Conservation (phyloP, 805 yeast species). For the Starmerella sp. region DNA sequence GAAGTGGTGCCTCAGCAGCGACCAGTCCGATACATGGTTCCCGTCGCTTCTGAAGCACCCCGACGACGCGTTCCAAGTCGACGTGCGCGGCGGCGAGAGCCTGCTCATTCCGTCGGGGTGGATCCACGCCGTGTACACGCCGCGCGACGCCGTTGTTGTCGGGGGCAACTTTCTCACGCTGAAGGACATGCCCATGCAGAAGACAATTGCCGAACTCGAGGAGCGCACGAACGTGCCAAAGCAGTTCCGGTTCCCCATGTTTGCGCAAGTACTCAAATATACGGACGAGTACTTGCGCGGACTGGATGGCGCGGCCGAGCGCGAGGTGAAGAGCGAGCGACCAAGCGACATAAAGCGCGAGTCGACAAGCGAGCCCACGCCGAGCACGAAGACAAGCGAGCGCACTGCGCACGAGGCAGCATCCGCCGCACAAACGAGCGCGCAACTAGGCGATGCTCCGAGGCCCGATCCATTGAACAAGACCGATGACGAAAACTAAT, state of each 20-base stretch:
- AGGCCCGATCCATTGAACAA: no score
- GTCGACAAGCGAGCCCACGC: no score
- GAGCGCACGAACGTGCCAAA: slow-evolving; percentile 57
- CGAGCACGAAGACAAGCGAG: no score
- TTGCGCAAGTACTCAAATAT: slow-evolving; percentile 59
- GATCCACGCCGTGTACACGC: slow-evolving; percentile 85
- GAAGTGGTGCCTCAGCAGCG: slow-evolving; percentile 58
- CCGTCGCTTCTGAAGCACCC: slow-evolving; percentile 36
- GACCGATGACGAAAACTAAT: no score
- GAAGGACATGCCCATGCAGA: slow-evolving; percentile 50
- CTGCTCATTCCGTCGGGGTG: slow-evolving; percentile 83
- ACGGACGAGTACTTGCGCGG: slow-evolving; percentile 31
- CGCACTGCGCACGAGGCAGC: no score
- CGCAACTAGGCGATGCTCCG: no score
- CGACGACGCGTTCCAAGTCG: slow-evolving; percentile 43
- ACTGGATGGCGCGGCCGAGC: background rate
- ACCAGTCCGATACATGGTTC: slow-evolving; percentile 55
- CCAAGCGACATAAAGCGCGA: no score
- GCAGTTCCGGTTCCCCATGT: slow-evolving; percentile 68
- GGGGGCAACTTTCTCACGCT: slow-evolving; percentile 81
- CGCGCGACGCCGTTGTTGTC: slow-evolving; percentile 64
- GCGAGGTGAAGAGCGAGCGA: background rate
- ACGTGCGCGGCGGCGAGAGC: slow-evolving; percentile 53
- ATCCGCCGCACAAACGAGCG: no score
- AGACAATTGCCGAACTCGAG: slow-evolving; percentile 53